Evolutionary conservation across 1,284 basidiomycete species (phyloP).

Genomic region (Trametes pubescens): DNA sequence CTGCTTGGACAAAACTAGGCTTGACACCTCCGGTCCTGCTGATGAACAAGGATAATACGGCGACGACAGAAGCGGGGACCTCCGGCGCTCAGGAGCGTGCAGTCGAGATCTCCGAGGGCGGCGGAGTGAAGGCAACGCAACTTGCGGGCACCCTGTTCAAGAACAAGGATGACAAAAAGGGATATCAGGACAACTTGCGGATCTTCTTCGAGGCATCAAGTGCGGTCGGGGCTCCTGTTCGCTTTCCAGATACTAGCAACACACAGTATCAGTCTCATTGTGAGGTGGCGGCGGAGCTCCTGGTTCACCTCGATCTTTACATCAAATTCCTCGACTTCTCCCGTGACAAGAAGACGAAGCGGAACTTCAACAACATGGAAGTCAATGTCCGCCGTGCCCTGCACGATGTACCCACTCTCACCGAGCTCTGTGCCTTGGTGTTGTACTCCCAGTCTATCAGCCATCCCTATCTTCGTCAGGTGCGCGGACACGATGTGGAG

Average conservation of each 20-base stretch:
- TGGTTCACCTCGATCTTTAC: slow-evolving; percentile 36
- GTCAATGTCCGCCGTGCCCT: slow-evolving; percentile 45
- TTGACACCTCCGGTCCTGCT: slow-evolving; percentile 34
- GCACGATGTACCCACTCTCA: slow-evolving; percentile 45
- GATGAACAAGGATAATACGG: slow-evolving; percentile 44
- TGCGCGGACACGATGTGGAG: too few relatives aligned
- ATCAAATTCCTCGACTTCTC: slow-evolving; percentile 38
- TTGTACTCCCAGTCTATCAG: slow-evolving; percentile 39
- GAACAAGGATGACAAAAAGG: slow-evolving; percentile 37
- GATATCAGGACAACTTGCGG: slow-evolving; percentile 38
- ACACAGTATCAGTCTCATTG: slow-evolving; percentile 43
- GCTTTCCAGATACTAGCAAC: slow-evolving; percentile 40
- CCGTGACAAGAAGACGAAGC: slow-evolving; percentile 42
- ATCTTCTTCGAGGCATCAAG: slow-evolving; percentile 20
- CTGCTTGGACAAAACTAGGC: slow-evolving; percentile 33
- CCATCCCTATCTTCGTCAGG: slow-evolving; percentile 29
- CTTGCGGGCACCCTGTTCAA: slow-evolving; percentile 42
- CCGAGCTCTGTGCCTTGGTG: slow-evolving; percentile 45
- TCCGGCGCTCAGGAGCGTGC: neutral
- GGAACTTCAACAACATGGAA: slow-evolving; percentile 37
- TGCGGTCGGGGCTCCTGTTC: slow-evolving; percentile 39
- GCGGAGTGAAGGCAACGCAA: slow-evolving; percentile 40
- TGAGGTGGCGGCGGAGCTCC: slow-evolving; percentile 37
- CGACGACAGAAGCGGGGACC: slow-evolving; percentile 13
- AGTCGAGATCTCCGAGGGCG: slow-evolving; percentile 19